Evolutionary conservation across 805 yeast species (phyloP).

Genomic region (Jamesozyma hellenica): DNA sequence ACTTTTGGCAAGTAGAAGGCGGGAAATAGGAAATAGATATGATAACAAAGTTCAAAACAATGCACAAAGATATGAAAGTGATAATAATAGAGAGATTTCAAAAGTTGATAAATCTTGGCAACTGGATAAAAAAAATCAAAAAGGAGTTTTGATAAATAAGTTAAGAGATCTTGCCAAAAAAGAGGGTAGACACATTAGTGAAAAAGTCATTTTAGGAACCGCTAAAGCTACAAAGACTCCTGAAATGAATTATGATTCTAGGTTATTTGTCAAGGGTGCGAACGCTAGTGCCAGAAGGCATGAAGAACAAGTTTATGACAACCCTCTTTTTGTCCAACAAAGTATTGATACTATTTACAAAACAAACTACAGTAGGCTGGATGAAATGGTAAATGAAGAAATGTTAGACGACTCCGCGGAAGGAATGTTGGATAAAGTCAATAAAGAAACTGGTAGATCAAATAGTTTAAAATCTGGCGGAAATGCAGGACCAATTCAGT

Average conservation of each 20-base stretch:
- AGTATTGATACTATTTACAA: constrained; percentile 42
- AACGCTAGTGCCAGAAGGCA: constrained; percentile 26
- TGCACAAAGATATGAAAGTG: not conserved
- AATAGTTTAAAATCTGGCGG: constrained; percentile 6
- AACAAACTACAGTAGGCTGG: constrained; percentile 27
- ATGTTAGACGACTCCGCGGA: constrained; percentile 6
- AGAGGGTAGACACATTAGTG: constrained; percentile 45
- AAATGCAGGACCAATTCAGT: constrained; percentile 36
- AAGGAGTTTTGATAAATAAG: constrained; percentile 26
- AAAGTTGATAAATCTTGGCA: constrained; percentile 1
- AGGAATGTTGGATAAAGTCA: constrained; percentile 4
- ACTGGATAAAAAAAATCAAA: not conserved
- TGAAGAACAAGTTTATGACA: constrained; percentile 48
- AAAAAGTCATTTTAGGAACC: constrained; percentile 43
- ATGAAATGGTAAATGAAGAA: constrained; percentile 11
- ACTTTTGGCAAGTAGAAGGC: constrained; percentile 34
- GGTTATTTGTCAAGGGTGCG: constrained; percentile 42
- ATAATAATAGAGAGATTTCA: not conserved
- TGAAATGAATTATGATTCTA: constrained; percentile 47
- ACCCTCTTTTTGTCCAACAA: constrained; percentile 47
- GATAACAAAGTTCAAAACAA: not conserved
- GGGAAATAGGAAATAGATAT: not conserved
- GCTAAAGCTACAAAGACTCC: constrained; percentile 30
- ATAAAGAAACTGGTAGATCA: constrained; percentile 1
- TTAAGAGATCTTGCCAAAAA: constrained; percentile 35